phyloP scores from a whole-genome alignment of 148 eudicot species.

The Camellia japonica region DNA sequence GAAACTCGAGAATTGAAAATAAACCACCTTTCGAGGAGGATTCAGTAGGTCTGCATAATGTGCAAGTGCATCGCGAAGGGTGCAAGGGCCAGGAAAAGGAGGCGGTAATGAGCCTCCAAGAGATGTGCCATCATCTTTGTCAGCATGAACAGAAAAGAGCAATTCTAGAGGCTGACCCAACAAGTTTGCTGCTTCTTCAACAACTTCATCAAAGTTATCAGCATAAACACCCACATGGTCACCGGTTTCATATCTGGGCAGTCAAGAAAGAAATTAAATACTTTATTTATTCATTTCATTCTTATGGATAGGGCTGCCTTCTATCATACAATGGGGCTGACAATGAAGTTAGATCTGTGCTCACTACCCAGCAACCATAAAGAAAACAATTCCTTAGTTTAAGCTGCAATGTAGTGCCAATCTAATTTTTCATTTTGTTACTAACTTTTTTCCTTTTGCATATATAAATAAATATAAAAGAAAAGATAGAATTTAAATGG shows the following conservation, averaged over 20 bases:
- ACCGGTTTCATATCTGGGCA: constrained; percentile 83
- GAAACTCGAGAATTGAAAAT: background rate
- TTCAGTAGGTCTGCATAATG: constrained; percentile 75
- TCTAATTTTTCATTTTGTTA: background rate
- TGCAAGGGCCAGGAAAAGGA: constrained; percentile 85
- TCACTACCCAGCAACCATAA: background rate
- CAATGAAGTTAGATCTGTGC: background rate
- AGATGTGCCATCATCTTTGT: constrained; percentile 68
- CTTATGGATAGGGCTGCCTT: background rate
- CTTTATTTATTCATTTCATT: background rate
- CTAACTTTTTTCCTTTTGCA: background rate
- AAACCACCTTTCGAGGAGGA: constrained; percentile 71
- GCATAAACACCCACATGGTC: constrained; percentile 88
- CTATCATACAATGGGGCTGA: background rate
- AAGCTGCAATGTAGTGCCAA: background rate
- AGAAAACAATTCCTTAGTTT: background rate
- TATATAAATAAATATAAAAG: background rate
- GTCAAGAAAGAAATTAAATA: constrained; percentile 8
- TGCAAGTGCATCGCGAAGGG: constrained; percentile 65
- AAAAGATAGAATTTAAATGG: constrained; percentile 5
- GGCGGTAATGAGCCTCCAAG: constrained; percentile 82
- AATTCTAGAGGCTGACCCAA: constrained; percentile 63
- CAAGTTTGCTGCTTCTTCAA: constrained; percentile 75
- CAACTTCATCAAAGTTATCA: constrained; percentile 65
- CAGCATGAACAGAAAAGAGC: constrained; percentile 62